phyloP scores from a whole-genome alignment of 306 rosid genomes.

The Cucurbita pepo region DNA sequence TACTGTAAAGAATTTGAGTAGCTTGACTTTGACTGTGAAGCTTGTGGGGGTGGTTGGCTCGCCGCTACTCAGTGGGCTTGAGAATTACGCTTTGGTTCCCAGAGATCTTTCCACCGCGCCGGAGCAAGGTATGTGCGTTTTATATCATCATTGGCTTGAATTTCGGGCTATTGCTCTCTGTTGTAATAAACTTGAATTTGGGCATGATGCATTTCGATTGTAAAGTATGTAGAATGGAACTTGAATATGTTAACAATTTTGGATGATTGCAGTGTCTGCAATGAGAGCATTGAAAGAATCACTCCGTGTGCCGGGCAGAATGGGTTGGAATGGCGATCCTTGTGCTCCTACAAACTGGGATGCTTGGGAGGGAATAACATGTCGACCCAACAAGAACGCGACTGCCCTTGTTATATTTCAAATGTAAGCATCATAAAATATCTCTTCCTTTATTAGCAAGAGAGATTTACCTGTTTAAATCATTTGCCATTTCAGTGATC shows the following conservation, averaged over 20 bases:
- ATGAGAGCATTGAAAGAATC: conserved; percentile 84
- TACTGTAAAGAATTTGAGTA: conserved; percentile 62
- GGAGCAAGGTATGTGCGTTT: conserved; percentile 19
- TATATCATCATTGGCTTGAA: too few relatives aligned
- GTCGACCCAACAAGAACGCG: conserved; percentile 42
- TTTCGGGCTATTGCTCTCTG: too few relatives aligned
- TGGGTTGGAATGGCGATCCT: conserved; percentile 99
- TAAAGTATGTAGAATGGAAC: not conserved
- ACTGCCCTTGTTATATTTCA: conserved; percentile 54
- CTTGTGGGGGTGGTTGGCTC: conserved; percentile 48
- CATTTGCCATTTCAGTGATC: conserved; percentile 43
- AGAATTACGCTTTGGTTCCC: conserved; percentile 47
- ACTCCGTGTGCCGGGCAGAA: conserved; percentile 71
- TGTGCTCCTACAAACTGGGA: conserved; percentile 95
- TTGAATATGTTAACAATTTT: not conserved
- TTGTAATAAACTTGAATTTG: not conserved
- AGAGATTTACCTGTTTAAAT: not conserved
- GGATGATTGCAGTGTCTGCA: conserved; percentile 36
- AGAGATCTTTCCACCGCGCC: conserved; percentile 64
- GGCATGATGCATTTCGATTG: not conserved
- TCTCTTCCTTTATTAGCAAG: not conserved
- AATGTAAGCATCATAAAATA: conserved; percentile 40
- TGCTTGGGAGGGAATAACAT: conserved; percentile 98
- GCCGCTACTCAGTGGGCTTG: conserved; percentile 60
- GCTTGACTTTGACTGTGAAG: conserved; percentile 36